A percentile compares a stretch with the other conserved stretches of the same genome.
phyloP scores from a whole-genome alignment of 208 protist genomes.

The Acanthamoeba rhysodes region DNA sequence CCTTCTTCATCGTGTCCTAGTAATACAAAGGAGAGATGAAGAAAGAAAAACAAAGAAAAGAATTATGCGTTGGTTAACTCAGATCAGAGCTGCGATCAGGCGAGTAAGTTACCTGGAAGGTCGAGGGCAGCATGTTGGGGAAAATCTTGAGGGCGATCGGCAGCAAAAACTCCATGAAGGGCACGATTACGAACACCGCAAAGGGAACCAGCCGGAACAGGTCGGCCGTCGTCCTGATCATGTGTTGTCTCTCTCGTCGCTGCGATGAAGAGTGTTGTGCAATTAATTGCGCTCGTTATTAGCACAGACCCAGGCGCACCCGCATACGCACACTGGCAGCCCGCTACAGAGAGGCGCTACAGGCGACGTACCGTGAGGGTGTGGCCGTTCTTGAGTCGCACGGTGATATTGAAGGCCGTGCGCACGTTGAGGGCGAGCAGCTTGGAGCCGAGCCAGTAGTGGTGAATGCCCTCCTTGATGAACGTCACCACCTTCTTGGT shows the following conservation, averaged over 20 bases:
- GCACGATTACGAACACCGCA: conserved; percentile 97
- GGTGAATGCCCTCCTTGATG: conserved; percentile 44
- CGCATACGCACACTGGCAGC: not conserved
- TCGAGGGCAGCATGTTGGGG: conserved; percentile 97
- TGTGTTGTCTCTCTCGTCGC: conserved; percentile 87
- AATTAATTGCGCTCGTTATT: not conserved
- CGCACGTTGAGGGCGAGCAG: conserved; percentile 63
- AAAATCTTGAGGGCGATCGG: conserved; percentile 97
- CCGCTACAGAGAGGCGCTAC: not conserved
- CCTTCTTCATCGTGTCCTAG: conserved; percentile 51
- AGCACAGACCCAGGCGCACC: too few species aligned
- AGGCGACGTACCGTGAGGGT: conserved; percentile 3
- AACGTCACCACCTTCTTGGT: not conserved
- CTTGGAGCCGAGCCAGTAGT: conserved; percentile 72
- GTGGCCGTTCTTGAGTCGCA: conserved; percentile 44
- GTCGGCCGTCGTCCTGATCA: conserved; percentile 96
- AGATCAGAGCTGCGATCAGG: not conserved
- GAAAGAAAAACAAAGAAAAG: not conserved
- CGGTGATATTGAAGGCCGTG: conserved; percentile 3
- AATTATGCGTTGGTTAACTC: not conserved
- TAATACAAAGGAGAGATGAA: too few species aligned
- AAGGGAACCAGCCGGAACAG: conserved; percentile 97
- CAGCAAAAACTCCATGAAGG: conserved; percentile 97
- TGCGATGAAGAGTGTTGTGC: not conserved
- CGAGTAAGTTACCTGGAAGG: conserved; percentile 88